Evolutionary conservation across 495 filamentous ascomycete species (phyloP).

Genomic region (Penicillium salamii): DNA sequence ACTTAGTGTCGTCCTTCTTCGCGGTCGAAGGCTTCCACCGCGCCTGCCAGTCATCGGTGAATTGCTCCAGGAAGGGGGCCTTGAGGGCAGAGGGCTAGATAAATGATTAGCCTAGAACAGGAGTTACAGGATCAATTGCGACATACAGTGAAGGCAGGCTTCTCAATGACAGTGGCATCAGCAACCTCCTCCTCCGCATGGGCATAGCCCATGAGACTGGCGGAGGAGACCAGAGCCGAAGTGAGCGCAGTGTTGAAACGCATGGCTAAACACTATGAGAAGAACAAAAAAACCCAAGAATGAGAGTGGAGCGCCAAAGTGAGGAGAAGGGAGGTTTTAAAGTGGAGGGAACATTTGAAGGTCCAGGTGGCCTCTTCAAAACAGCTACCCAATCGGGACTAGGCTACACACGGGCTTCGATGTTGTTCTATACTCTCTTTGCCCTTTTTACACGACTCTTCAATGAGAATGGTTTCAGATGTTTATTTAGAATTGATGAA

Average conservation of each 20-base stretch:
- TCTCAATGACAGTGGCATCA: slow-evolving; percentile 56
- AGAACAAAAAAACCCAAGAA: slow-evolving; percentile 5
- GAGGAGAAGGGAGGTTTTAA: slow-evolving; percentile 38
- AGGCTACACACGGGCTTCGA: slow-evolving; percentile 26
- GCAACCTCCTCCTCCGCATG: slow-evolving; percentile 67
- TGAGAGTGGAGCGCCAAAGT: slow-evolving; percentile 23
- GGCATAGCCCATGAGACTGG: slow-evolving; percentile 67
- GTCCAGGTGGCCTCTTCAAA: slow-evolving; percentile 49
- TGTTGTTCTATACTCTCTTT: slow-evolving; percentile 11
- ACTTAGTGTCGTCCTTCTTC: slow-evolving; percentile 87
- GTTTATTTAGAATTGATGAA: too few species aligned
- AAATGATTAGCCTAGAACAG: slow-evolving; percentile 15
- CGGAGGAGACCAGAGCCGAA: slow-evolving; percentile 62
- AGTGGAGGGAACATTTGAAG: slow-evolving; percentile 26
- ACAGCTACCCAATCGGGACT: slow-evolving; percentile 33
- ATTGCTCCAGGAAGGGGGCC: slow-evolving; percentile 96
- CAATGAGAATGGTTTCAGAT: too few species aligned
- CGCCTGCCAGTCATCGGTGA: slow-evolving; percentile 89
- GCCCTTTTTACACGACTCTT: not conserved
- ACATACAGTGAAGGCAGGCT: slow-evolving; percentile 88
- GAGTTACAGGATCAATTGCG: not conserved
- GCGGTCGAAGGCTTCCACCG: slow-evolving; percentile 93
- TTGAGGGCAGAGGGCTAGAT: slow-evolving; percentile 80
- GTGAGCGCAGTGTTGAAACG: slow-evolving; percentile 71
- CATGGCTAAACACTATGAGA: slow-evolving; percentile 50